Evolutionary conservation across 202 grass and related monocot species (phyloP).

Genomic region (Carex arenaria): DNA sequence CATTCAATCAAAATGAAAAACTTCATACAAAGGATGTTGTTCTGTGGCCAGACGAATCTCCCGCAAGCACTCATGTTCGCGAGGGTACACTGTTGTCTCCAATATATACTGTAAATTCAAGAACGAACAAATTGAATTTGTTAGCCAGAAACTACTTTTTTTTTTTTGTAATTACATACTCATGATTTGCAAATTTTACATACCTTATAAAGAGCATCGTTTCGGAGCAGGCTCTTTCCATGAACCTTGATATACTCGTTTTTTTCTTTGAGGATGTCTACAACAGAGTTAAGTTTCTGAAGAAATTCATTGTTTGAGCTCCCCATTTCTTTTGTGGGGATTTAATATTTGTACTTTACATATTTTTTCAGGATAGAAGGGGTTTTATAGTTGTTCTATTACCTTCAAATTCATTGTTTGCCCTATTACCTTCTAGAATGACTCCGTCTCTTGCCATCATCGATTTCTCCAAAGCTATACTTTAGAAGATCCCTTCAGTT

Average conservation of each 20-base stretch:
- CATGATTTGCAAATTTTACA: background rate
- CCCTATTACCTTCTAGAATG: background rate
- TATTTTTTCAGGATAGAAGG: background rate
- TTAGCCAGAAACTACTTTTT: background rate
- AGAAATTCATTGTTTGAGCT: background rate
- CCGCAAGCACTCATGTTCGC: conserved; percentile 54
- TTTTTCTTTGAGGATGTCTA: conserved; percentile 7
- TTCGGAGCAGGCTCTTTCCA: conserved; percentile 64
- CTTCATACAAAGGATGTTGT: conserved; percentile 33
- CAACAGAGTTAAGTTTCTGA: background rate
- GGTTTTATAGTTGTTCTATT: background rate
- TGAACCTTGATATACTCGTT: conserved; percentile 21
- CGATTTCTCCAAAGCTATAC: background rate
- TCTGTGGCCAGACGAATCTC: conserved; percentile 47
- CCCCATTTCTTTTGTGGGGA: background rate
- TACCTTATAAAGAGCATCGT: conserved; percentile 44
- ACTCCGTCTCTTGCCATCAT: background rate
- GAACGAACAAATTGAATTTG: background rate
- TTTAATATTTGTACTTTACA: background rate
- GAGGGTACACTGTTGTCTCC: conserved; percentile 48
- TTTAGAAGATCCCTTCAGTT: background rate
- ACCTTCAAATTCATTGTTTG: background rate
- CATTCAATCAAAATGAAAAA: background rate
- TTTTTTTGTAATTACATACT: background rate
- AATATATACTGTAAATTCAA: conserved; percentile 45